These are phyloP conservation scores for Mollisia scopiformis DNA, from an alignment of 2,329 filamentous ascomycete genomes.

Conservation along the genomic window DNA sequence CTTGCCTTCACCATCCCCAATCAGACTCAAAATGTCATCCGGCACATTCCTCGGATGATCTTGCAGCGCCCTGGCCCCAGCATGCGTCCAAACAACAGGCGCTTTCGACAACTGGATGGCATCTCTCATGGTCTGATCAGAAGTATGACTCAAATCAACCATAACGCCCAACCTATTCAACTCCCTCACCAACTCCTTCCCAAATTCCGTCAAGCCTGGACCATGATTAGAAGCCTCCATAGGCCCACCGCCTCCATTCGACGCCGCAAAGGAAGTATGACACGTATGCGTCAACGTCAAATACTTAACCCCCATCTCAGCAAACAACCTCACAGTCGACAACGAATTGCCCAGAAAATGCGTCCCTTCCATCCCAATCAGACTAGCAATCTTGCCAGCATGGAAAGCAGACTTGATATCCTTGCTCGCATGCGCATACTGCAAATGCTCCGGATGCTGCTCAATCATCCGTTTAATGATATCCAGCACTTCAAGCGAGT, in stretches of 20 bases:
- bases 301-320: constrained; percentile 65
- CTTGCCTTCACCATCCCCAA: constrained; percentile 60
- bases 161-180: constrained; percentile 74
- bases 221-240: constrained; percentile 6
- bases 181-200: constrained; percentile 58
- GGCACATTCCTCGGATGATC: constrained; percentile 69
- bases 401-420: constrained; percentile 36
- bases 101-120: constrained; percentile 54
- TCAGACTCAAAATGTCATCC: constrained; percentile 61
- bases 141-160: constrained; percentile 67
- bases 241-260: constrained; percentile 14
- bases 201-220: constrained; percentile 57
- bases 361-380: constrained; percentile 64
- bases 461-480: constrained; percentile 16
- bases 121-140: constrained; percentile 63
- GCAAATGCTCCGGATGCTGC: constrained; percentile 10
- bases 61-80: constrained; percentile 59
- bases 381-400: constrained; percentile 52
- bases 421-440: neutral
- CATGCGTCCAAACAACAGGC: constrained; percentile 69
- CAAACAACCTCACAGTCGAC: constrained; percentile 58
- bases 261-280: constrained; percentile 58
- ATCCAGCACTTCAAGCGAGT: constrained; percentile 5
- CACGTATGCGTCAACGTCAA: constrained; percentile 72
- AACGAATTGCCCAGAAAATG: constrained; percentile 57